Conservation (phyloP, 352 stramenopile genomes). For the Phytophthora pisi region DNA sequence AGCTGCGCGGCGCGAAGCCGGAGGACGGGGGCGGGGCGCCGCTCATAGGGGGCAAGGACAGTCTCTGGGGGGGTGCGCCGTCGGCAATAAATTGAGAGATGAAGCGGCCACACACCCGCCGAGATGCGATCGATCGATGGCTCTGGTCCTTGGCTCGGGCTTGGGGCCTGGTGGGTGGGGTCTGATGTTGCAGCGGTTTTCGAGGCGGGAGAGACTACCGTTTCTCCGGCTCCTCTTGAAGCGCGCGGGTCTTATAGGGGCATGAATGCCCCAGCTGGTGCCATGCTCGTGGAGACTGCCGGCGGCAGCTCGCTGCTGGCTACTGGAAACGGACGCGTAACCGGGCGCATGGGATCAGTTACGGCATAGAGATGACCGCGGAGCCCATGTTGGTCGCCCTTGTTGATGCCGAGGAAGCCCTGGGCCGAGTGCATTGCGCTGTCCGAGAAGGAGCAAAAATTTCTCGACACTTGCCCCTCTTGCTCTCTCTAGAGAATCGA, state of each 20-base stretch:
- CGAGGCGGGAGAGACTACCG: constrained; percentile 30
- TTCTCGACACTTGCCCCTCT: constrained; percentile 12
- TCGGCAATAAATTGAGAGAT: constrained; percentile 37
- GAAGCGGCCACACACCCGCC: constrained; percentile 6
- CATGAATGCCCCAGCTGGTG: constrained; percentile 20
- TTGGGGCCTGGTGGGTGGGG: neutral
- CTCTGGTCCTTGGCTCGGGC: too few relatives aligned
- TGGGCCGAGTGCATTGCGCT: too few relatives aligned
- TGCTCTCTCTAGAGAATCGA: neutral
- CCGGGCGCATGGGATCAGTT: constrained; percentile 9
- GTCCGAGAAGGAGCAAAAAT: neutral
- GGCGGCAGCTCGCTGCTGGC: constrained; percentile 8
- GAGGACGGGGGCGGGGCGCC: constrained; percentile 35
- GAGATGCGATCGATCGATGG: too few relatives aligned
- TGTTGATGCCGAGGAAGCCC: too few relatives aligned
- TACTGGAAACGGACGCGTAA: constrained; percentile 18
- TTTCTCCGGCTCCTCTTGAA: constrained; percentile 27
- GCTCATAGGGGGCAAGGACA: constrained; percentile 16
- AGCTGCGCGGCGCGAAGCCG: constrained; percentile 24
- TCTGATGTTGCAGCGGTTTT: constrained; percentile 19
- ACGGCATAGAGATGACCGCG: constrained; percentile 20
- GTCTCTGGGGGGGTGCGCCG: constrained; percentile 1
- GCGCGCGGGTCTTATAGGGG: constrained; percentile 11
- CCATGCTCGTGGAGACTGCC: constrained; percentile 9
- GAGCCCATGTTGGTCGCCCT: too few relatives aligned